These are phyloP conservation scores for Calocera cornea DNA, from an alignment of 768 basidiomycete genomes.

Conservation along the genomic window DNA sequence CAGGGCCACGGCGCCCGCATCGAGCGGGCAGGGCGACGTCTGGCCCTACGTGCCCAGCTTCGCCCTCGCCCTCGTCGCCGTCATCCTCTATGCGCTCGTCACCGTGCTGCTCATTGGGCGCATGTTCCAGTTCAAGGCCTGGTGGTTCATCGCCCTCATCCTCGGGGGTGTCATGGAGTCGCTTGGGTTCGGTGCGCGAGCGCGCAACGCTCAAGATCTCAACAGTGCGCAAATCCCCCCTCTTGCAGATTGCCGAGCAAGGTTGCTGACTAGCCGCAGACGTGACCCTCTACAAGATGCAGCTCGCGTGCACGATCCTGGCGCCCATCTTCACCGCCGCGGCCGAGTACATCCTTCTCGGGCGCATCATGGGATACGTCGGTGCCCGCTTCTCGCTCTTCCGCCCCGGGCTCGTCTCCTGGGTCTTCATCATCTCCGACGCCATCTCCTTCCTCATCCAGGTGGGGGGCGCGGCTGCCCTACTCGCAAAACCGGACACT, in stretches of 20 bases:
- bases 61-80: not conserved
- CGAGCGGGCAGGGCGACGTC: not conserved
- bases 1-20: not conserved
- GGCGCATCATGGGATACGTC: conserved; percentile 42
- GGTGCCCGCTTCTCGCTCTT: conserved; percentile 37
- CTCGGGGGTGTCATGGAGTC: not conserved
- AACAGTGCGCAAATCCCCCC: not conserved
- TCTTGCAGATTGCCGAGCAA: not conserved
- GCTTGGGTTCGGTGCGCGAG: not conserved
- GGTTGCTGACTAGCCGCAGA: not conserved
- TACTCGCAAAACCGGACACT: not conserved
- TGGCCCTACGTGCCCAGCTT: not conserved
- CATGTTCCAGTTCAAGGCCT: not conserved
- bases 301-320: not conserved
- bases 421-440: conserved; percentile 49
- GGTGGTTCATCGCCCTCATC: not conserved
- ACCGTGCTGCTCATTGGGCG: not conserved
- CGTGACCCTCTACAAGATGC: not conserved
- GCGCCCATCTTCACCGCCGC: not conserved
- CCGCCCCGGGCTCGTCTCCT: conserved; percentile 36
- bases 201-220: not conserved
- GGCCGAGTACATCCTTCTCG: conserved; percentile 50
- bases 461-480: conserved; percentile 20
- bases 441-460: conserved; percentile 55
- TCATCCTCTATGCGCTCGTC: not conserved